These are phyloP conservation scores for Calonectria pauciramosa DNA, from an alignment of 2,329 filamentous ascomycete genomes.

Conservation along the genomic window DNA sequence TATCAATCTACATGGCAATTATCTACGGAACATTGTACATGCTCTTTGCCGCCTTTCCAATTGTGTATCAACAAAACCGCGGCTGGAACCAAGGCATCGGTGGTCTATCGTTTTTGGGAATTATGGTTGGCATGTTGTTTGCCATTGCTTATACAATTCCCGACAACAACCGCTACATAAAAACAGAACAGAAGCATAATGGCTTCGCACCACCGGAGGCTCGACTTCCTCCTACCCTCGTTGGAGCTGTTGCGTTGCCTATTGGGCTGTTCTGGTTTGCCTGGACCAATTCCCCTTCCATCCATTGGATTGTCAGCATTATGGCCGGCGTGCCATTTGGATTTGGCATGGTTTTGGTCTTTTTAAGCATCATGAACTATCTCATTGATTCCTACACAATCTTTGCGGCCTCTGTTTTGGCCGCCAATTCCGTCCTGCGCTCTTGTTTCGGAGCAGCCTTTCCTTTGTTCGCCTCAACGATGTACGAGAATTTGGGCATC, in stretches of 20 bases:
- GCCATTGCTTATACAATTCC: slow-evolving; percentile 8
- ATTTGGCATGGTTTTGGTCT: slow-evolving; percentile 3
- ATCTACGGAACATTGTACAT: slow-evolving; percentile 9
- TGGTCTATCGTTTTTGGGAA: not conserved
- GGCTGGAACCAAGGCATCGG: slow-evolving; percentile 3
- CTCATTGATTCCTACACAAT: slow-evolving; percentile 10
- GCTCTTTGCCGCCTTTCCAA: slow-evolving; percentile 3
- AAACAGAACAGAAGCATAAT: not conserved
- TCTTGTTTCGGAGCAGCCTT: slow-evolving; percentile 1
- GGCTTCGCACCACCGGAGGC: not conserved
- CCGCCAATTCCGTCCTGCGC: slow-evolving; percentile 1
- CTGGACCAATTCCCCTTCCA: slow-evolving; percentile 1
- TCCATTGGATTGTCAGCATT: slow-evolving; percentile 8
- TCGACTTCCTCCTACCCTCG: not conserved
- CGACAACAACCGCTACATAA: not conserved
- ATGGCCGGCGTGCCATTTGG: slow-evolving; percentile 6
- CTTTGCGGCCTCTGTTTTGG: slow-evolving; percentile 6
- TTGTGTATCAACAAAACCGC: not conserved
- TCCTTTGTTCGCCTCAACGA: not conserved
- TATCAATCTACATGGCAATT: slow-evolving; percentile 10
- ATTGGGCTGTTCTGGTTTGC: slow-evolving; percentile 4
- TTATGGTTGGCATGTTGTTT: slow-evolving; percentile 2
- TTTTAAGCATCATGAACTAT: slow-evolving; percentile 9
- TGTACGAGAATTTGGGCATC: not conserved
- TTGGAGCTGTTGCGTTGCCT: not conserved